Base-by-base conservation (phyloP, 345 rosid genomes). In the Raphanus raphanistrum region DNA sequence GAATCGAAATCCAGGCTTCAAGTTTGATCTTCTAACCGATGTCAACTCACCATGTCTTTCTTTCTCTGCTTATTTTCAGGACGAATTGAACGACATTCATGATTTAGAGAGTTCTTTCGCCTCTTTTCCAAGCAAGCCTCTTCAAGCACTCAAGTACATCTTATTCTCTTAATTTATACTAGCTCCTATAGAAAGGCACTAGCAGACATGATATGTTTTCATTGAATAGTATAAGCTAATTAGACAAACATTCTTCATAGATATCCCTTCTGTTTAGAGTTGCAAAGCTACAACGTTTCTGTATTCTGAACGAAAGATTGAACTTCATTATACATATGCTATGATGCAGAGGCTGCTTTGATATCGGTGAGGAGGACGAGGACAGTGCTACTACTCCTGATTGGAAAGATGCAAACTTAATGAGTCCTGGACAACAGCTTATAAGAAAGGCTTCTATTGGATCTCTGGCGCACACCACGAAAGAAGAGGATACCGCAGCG, bases 281-380 rank as follows among this genome's bases (percentile, higher is more conserved):
- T 21, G 21, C 0, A 8, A 36, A 63, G 45, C 48, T 26, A 52
- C 48, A 66, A 48, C 25, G 3, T 60, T 48, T 62, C n/a, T 17
- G 13, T 21, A n/a, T 31, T 52, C 31, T 26, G 52, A 17, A 63
- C 7, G 66, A 55, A 38, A 16, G 29, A 68, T 61, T 69, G 12
- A 54, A 29, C 55, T 54, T 55, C 45, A 5, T 76, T 55, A 16
- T 48, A 60, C 66, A 3, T 58, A 12, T 54, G 28, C 71, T 71
- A 69, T 74, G 68, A 76, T 87, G 86, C 94, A 95, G 98, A 79
- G 90, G 87, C 75, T 91, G 94, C 82, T 95, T 92, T 82, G 99
- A 92, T 83, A 76, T 87, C 38, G 84, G 87, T 32, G 96, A 90
- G 83, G 96, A 90, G 83, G 90, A 84, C 35, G 96, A 87, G 79